Conservation (phyloP, 73 alveolate genomes). For the Paramecium primaurelia region DNA sequence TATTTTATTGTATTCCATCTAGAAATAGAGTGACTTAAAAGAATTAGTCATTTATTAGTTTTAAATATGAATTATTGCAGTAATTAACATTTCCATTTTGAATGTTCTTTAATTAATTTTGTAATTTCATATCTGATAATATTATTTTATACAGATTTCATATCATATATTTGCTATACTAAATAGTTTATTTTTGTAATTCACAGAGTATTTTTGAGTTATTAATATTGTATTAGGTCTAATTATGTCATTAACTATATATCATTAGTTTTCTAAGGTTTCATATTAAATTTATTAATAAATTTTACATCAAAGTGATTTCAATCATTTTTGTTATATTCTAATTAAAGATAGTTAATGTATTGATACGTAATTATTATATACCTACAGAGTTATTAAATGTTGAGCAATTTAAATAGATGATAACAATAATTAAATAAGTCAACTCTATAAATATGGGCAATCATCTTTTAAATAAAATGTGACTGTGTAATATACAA, state of each 20-base stretch:
- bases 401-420: not conserved
- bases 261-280: not conserved
- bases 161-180: not conserved
- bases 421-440: not conserved
- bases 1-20: not conserved
- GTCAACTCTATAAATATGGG: not conserved
- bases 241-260: not conserved
- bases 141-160: not conserved
- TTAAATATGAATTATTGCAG: too few species aligned
- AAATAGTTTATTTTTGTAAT: not conserved
- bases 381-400: not conserved
- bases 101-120: not conserved
- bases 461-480: not conserved
- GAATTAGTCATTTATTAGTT: not conserved
- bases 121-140: not conserved
- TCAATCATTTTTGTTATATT: not conserved
- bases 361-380: not conserved
- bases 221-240: too few species aligned
- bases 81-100: not conserved
- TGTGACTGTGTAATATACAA: not conserved
- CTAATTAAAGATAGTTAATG: not conserved
- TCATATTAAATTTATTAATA: not conserved
- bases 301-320: not conserved
- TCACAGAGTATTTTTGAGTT: not conserved
- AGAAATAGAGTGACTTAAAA: not conserved